Conservation (phyloP, 345 rosid genomes). For the Mangifera indica region DNA sequence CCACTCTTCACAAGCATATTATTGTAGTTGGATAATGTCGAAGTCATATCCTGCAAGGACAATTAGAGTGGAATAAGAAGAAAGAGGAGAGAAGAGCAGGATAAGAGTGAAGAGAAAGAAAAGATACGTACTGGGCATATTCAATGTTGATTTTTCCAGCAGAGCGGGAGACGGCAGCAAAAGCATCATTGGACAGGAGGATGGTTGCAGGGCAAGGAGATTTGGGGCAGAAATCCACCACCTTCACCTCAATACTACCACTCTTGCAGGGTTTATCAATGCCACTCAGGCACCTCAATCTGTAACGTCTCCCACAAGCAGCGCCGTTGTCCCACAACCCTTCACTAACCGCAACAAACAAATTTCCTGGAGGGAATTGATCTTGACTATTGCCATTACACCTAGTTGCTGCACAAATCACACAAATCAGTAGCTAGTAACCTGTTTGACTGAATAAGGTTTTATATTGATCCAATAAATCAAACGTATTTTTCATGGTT, state of each 20-base stretch:
- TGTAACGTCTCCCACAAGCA: conserved; percentile 35
- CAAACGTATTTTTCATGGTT: not conserved
- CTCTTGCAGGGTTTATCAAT: conserved; percentile 28
- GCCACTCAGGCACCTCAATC: conserved; percentile 35
- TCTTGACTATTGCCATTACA: conserved; percentile 34
- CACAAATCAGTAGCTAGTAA: not conserved
- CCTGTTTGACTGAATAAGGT: not conserved
- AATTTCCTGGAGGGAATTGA: conserved; percentile 28
- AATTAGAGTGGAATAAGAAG: no score
- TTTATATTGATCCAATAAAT: not conserved
- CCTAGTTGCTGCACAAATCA: conserved; percentile 23
- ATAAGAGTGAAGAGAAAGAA: not conserved
- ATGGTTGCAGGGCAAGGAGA: conserved; percentile 39
- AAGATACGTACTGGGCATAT: conserved; percentile 29
- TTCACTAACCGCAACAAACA: conserved; percentile 32
- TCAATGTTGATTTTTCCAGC: conserved; percentile 32
- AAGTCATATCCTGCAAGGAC: not conserved
- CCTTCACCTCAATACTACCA: conserved; percentile 31
- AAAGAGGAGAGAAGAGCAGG: no score
- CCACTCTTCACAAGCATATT: not conserved
- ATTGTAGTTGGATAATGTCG: not conserved
- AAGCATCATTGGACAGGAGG: conserved; percentile 29
- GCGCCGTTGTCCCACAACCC: conserved; percentile 41
- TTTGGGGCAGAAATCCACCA: conserved; percentile 34
- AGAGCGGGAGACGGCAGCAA: conserved; percentile 20